These are phyloP conservation scores for Saposhnikovia divaricata DNA, from an alignment of 129 eudicot species.

Conservation along the genomic window DNA sequence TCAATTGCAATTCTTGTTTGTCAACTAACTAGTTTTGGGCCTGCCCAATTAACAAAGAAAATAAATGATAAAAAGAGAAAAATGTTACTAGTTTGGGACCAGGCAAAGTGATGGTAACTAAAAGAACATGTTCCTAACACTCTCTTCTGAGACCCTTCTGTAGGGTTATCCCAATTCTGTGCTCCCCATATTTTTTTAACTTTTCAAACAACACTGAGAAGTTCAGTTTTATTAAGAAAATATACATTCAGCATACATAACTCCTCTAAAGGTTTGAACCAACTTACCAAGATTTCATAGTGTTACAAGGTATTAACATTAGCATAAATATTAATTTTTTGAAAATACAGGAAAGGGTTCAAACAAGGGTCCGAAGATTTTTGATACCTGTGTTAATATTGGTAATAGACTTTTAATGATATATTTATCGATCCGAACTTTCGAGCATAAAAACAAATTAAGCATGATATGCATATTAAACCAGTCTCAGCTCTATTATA, in stretches of 20 bases:
- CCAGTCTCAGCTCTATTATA: too few species aligned
- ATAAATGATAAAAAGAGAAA: neutral
- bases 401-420: too few species aligned
- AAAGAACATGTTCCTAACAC: neutral
- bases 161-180: neutral
- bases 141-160: neutral
- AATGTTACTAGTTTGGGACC: neutral
- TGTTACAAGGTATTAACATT: too few species aligned
- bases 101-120: neutral
- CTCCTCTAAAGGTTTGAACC: too few species aligned
- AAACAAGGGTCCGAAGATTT: too few species aligned
- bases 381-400: neutral
- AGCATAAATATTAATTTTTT: too few species aligned
- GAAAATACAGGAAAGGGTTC: too few species aligned
- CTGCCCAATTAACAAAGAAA: neutral
- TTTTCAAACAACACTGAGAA: neutral
- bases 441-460: too few species aligned
- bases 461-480: too few species aligned
- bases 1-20: neutral
- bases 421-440: too few species aligned
- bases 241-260: too few species aligned
- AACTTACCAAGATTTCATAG: too few species aligned
- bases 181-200: neutral
- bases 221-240: neutral
- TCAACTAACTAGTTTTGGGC: neutral